A percentile compares a stretch with the other conserved stretches of the same genome.
These are phyloP conservation scores for Jaapia argillacea DNA, from an alignment of 768 basidiomycete genomes.

Conservation along the genomic window DNA sequence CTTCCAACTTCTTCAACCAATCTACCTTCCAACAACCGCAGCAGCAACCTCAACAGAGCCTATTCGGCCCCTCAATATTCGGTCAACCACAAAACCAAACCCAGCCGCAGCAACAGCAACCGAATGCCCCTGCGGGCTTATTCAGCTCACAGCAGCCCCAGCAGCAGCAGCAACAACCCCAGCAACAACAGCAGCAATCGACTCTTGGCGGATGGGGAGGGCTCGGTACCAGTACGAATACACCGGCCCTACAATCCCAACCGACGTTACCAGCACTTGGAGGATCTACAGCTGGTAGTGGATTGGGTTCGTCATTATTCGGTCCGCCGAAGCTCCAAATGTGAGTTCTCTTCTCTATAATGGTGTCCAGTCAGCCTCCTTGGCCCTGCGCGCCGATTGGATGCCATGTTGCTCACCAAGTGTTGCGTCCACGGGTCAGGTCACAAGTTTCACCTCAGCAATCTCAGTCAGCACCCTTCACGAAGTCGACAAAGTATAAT, in stretches of 20 bases:
- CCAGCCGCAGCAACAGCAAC: slow-evolving; percentile 1
- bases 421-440: slow-evolving; percentile 20
- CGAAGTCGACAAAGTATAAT: slow-evolving; percentile 66
- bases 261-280: no score
- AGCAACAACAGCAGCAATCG: no score
- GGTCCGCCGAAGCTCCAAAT: no score
- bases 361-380: no score
- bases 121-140: not conserved
- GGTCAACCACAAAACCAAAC: not conserved
- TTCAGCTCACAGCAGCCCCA: slow-evolving; percentile 17
- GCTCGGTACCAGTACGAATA: no score
- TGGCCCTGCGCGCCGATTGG: no score
- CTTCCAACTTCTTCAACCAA: not conserved
- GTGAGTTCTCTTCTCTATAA: slow-evolving; percentile 16
- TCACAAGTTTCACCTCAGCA: slow-evolving; percentile 8
- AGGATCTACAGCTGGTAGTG: no score
- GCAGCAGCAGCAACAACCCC: slow-evolving; percentile 16
- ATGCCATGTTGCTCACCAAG: slow-evolving; percentile 7
- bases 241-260: no score
- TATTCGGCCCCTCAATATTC: slow-evolving; percentile 6
- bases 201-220: no score
- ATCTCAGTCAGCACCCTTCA: slow-evolving; percentile 29
- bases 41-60: slow-evolving; percentile 8
- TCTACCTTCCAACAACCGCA: slow-evolving; percentile 4
- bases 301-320: no score